Evolutionary conservation across 2,329 filamentous ascomycete genomes (phyloP).

Genomic region (Calonectria montana): DNA sequence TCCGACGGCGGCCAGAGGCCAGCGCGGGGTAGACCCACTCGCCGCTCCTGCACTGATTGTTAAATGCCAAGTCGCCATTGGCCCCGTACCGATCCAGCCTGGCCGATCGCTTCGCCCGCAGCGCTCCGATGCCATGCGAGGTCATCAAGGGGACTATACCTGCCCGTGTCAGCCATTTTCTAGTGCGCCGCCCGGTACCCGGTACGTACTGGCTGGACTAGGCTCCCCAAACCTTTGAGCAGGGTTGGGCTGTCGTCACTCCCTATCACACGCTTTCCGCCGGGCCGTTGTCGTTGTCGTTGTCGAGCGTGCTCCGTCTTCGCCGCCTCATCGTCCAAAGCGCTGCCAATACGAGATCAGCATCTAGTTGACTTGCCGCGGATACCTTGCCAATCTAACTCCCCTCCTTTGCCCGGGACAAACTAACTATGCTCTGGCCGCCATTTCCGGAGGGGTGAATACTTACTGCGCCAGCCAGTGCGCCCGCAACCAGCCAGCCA

Average conservation of each 20-base stretch:
- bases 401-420: not conserved
- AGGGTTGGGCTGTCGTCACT: not conserved
- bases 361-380: not conserved
- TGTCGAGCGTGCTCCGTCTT: not conserved
- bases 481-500: not conserved
- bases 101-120: slow-evolving; percentile 37
- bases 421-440: not conserved
- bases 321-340: not conserved
- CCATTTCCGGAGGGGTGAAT: not conserved
- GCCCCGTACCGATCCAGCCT: slow-evolving; percentile 29
- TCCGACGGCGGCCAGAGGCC: slow-evolving; percentile 39
- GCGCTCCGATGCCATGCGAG: slow-evolving; percentile 39
- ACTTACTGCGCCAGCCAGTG: not conserved
- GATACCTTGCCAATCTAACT: not conserved
- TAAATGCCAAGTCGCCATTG: slow-evolving; percentile 42
- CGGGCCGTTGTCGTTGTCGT: not conserved
- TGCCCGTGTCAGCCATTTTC: slow-evolving; percentile 13
- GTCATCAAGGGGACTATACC: slow-evolving; percentile 20
- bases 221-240: not conserved
- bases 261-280: slow-evolving; percentile 7
- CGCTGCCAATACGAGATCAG: slow-evolving; percentile 6
- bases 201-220: not conserved
- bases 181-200: slow-evolving; percentile 9
- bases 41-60: slow-evolving; percentile 41
- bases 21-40: slow-evolving; percentile 44